These are phyloP conservation scores for Fusarium acutatum DNA, from an alignment of 2,329 filamentous ascomycete species.

Conservation along the genomic window DNA sequence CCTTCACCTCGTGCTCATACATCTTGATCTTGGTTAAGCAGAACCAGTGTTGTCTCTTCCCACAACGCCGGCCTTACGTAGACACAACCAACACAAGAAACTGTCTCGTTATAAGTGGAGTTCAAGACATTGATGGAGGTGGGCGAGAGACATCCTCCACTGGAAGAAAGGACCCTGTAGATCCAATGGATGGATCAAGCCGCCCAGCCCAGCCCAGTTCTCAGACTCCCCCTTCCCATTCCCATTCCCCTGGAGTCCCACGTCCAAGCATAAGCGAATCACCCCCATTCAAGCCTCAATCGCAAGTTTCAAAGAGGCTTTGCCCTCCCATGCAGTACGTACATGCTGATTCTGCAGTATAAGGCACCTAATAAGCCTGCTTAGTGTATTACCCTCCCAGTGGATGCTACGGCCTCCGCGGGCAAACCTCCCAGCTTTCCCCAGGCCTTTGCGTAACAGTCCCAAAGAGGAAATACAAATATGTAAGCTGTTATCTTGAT, in stretches of 20 bases:
- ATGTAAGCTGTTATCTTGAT: constrained; percentile 2
- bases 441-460: constrained; percentile 23
- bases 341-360: background rate
- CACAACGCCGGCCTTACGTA: background rate
- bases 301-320: constrained; percentile 4
- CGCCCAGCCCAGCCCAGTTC: background rate
- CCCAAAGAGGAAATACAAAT: constrained; percentile 28
- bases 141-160: constrained; percentile 28
- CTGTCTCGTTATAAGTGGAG: constrained; percentile 16
- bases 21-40: constrained; percentile 1
- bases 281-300: constrained; percentile 28
- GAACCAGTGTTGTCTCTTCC: background rate
- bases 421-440: constrained; percentile 24
- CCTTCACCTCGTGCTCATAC: constrained; percentile 16
- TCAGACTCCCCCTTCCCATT: constrained; percentile 26
- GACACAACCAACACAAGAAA: constrained; percentile 8
- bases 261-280: constrained; percentile 16
- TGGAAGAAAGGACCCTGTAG: constrained; percentile 36
- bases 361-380: background rate
- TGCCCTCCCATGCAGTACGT: background rate
- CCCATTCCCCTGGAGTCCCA: constrained; percentile 22
- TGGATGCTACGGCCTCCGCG: constrained; percentile 10
- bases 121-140: constrained; percentile 24
- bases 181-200: constrained; percentile 31
- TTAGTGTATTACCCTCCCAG: background rate